Percentiles rank a stretch among this genome's conserved stretches.
These are phyloP conservation scores for Nakazawaea ernobii DNA, from an alignment of 805 yeast species.

Conservation along the genomic window DNA sequence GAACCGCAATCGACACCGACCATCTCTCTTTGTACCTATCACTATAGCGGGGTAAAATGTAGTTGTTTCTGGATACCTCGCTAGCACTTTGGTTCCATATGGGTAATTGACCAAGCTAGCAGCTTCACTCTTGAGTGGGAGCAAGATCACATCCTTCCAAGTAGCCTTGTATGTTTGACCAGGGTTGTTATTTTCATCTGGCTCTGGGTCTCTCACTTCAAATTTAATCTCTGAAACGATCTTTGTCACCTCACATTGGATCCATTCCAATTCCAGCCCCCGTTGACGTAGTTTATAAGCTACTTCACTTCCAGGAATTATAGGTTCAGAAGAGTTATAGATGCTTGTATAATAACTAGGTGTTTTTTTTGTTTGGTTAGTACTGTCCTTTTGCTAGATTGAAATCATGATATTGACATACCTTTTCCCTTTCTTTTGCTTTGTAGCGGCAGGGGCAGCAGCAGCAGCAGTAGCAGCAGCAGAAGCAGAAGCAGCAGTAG, in stretches of 20 bases:
- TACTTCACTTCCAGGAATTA: conserved; percentile 70
- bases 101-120: conserved; percentile 49
- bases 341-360: conserved; percentile 37
- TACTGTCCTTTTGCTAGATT: conserved; percentile 10
- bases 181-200: conserved; percentile 86
- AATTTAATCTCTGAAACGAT: conserved; percentile 64
- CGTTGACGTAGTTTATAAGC: conserved; percentile 74
- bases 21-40: conserved; percentile 67
- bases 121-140: conserved; percentile 50
- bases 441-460: conserved; percentile 3
- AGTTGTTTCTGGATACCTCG: conserved; percentile 95
- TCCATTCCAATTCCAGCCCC: conserved; percentile 86
- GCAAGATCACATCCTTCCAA: conserved; percentile 71
- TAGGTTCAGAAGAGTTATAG: conserved; percentile 54
- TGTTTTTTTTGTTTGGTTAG: background rate
- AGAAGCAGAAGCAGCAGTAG: background rate
- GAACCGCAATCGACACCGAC: conserved; percentile 72
- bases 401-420: conserved; percentile 3
- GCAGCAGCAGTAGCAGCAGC: background rate
- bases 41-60: conserved; percentile 95
- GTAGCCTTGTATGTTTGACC: conserved; percentile 82
- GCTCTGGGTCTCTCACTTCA: conserved; percentile 97
- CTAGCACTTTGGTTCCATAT: conserved; percentile 76
- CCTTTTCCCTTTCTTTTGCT: conserved; percentile 23
- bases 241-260: conserved; percentile 83